Base-by-base conservation (phyloP, 768 basidiomycete species). In the Lactarius evosmus region DNA sequence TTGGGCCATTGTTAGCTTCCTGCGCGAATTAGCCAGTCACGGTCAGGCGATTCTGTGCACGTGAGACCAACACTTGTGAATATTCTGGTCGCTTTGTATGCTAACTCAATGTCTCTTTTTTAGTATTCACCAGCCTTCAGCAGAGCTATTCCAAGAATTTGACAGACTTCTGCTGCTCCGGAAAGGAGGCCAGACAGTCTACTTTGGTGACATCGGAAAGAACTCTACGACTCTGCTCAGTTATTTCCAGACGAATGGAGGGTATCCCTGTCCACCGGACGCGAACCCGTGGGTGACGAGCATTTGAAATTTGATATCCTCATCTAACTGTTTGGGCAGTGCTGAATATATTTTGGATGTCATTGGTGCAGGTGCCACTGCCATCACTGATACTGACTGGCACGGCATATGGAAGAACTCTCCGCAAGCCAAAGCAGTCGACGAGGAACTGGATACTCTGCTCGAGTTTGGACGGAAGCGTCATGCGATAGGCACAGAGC, bases 21-120 rank as follows among this genome's bases (percentile, higher is more conserved):
- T 94, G 52, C 79, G 87, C 12, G 92, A 93, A 71, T 83, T 95
- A 46, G 91, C 91, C 11, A 85, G 89, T 67, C 85, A 87, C 68
- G 93, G 93, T 12, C 92, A 94, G 70, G 89, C 91, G 49, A 95
- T 95, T 69, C 81, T 95, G 16, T 94, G 92, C 75, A 95, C 91
- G 4, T 49, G 46, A 49, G 46, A 25, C 25, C 22, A 16, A 14
- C 46, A 14, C 12, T 14, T 49, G 25, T 16, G 46, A 49, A 49
- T 27, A 49, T 49, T 49, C 12, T 49, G 12, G 46, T 25, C 25
- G 25, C 11, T 49, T 49, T 25, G 25, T 25, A 27, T 25, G 46
- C 25, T 49, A 25, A 49, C 12, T 49, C 6, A 2, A 14, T 11
- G 14, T 27, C 46, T 5, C 12, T 27, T 44, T 44, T 49, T 7